Conservation (phyloP, 2,329 filamentous ascomycete species). For the Drechslerella coelobrocha region DNA sequence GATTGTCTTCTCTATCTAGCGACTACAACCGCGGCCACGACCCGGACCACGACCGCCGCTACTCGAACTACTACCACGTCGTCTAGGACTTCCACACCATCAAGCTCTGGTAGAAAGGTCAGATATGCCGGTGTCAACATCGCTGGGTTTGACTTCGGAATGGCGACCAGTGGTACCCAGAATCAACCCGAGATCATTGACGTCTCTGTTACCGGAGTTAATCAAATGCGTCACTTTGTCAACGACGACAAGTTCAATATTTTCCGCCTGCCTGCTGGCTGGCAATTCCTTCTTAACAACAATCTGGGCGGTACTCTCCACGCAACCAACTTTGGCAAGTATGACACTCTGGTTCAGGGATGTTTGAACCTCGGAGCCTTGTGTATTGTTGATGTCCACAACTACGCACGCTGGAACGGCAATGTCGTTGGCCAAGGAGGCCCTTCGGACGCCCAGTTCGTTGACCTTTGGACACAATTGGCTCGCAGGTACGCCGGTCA, state of each 20-base stretch:
- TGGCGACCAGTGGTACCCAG: conserved; percentile 57
- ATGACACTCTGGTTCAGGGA: conserved; percentile 65
- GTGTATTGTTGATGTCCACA: conserved; percentile 67
- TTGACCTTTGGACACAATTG: conserved; percentile 66
- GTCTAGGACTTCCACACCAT: conserved; percentile 8
- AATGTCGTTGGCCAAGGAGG: conserved; percentile 71
- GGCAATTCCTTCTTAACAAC: conserved; percentile 68
- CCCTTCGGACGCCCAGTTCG: conserved; percentile 67
- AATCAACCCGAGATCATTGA: conserved; percentile 21
- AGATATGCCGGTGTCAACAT: conserved; percentile 59
- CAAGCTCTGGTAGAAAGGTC: conserved; percentile 13
- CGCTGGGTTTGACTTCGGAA: conserved; percentile 63
- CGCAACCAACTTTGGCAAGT: conserved; percentile 62
- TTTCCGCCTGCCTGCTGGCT: conserved; percentile 66
- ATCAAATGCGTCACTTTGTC: conserved; percentile 67
- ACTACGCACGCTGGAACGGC: conserved; percentile 67
- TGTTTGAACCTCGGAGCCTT: conserved; percentile 66
- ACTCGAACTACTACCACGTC: conserved; percentile 11
- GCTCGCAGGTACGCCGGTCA: conserved; percentile 67
- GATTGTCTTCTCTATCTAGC: not conserved
- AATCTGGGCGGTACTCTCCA: conserved; percentile 64
- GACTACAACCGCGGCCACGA: no score
- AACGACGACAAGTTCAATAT: conserved; percentile 65
- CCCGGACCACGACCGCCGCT: not conserved
- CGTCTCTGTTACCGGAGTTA: conserved; percentile 59